Evolutionary conservation across 2,329 filamentous ascomycete species (phyloP), one percentile per base, ranked within the genome.

Genomic region (Orbilia brochopaga): DNA sequence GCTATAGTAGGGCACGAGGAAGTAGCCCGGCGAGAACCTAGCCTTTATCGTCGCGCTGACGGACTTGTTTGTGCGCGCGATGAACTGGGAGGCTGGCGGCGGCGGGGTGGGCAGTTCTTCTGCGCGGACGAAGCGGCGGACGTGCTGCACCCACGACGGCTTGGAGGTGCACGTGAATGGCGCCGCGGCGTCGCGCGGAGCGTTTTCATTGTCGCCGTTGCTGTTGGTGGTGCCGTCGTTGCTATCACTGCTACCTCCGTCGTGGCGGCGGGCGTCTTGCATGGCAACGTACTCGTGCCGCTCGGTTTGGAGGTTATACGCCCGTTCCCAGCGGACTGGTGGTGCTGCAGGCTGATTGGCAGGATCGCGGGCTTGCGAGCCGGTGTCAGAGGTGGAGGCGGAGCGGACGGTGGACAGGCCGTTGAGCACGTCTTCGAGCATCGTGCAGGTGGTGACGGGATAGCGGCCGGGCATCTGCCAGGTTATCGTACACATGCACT

Each of bases 401-500:
- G 11, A 17, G 8, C 5, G 3, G 11, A 17, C 61, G 5, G 32
- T 23, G 42, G 24, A n/a, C n/a, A 50, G 51, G 13, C 32, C 52
- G n/a, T 15, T n/a, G 13, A 57, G 4, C 6, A 54, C 56, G 17
- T 53, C 30, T 30, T 32, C 50, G 15, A 58, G 15, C 6, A 35
- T 58, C 53, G 56, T 53, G 58, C 65, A 69, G 17, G 62, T 56
- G 1, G 65, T n/a, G 27, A 46, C 59, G 7, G 66, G 66, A 32
- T 50, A 70, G 13, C 66, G 50, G 32, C 66, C 66, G 21, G 66
- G 66, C 50, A 70, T 55, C 15, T 40, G 50, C 54, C 53, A 64
- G 19, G 66, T 70, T 21, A 70, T 30, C 40, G 66, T 64, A 17
- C 66, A 70, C 66, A 70, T 70, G 35, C 66, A 70, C 30, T 46